A percentile compares a stretch with the other conserved stretches of the same genome.
Conservation (phyloP, 148 eudicot species). For the Beta vulgaris region DNA sequence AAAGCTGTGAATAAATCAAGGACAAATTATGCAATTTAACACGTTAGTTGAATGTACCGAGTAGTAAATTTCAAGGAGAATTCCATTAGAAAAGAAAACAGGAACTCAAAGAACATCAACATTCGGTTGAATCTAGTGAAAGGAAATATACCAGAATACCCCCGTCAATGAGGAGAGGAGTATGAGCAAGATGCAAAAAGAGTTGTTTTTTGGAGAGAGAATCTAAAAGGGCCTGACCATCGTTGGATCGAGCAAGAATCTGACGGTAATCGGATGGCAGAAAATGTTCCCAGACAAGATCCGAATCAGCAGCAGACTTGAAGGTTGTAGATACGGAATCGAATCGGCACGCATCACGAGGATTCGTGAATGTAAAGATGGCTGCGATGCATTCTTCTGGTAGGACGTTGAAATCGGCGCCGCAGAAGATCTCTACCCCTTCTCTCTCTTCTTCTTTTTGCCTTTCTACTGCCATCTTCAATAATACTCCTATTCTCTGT, state of each 20-base stretch:
- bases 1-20: no score
- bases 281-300: conserved; percentile 42
- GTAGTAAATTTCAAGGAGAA: no score
- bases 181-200: conserved; percentile 38
- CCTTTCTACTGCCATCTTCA: no score
- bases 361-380: conserved; percentile 32
- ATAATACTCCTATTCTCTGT: no score
- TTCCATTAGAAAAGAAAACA: no score
- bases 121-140: no score
- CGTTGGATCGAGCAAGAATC: conserved; percentile 35
- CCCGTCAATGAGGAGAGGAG: conserved; percentile 45
- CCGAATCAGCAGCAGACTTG: conserved; percentile 42
- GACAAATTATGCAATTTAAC: no score
- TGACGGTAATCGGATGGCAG: conserved; percentile 46
- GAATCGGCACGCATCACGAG: conserved; percentile 39
- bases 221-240: conserved; percentile 6
- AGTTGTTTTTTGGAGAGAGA: conserved; percentile 40
- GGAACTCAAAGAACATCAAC: no score
- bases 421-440: neutral
- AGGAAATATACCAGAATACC: conserved; percentile 40
- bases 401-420: conserved; percentile 9
- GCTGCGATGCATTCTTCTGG: conserved; percentile 47
- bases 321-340: conserved; percentile 33
- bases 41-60: no score
- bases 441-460: no score